These are phyloP conservation scores for Aspergillus carlsbadensis DNA, from an alignment of 495 filamentous ascomycete genomes.

Conservation along the genomic window DNA sequence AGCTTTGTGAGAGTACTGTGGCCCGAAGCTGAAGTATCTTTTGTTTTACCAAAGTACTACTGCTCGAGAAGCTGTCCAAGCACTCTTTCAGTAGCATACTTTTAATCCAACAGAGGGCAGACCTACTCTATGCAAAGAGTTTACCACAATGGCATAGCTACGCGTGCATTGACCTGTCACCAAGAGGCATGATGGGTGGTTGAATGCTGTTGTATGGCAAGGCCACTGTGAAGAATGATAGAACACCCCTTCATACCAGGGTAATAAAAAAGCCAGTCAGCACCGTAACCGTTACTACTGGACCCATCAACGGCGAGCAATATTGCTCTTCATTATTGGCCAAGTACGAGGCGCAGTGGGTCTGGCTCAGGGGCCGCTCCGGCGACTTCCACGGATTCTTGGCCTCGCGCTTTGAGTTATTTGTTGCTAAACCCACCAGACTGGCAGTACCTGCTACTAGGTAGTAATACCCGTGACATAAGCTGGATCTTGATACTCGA, in stretches of 20 bases:
- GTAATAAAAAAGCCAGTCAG: neutral
- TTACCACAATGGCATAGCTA: constrained; percentile 11
- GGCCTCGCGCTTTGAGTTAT: constrained; percentile 2
- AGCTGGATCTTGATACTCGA: neutral
- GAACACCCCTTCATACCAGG: constrained; percentile 20
- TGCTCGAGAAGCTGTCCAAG: too few species aligned
- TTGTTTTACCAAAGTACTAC: too few species aligned
- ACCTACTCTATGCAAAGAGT: too few species aligned
- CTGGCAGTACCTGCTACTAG: too few species aligned
- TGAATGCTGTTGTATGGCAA: constrained; percentile 10
- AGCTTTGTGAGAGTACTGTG: too few species aligned
- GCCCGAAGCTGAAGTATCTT: too few species aligned
- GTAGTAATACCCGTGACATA: too few species aligned
- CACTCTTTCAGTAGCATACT: too few species aligned
- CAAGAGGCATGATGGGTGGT: too few species aligned
- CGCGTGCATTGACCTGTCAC: constrained; percentile 14
- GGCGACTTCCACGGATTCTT: constrained; percentile 19
- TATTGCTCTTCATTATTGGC: constrained; percentile 1
- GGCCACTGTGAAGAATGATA: constrained; percentile 6
- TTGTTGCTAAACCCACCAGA: constrained; percentile 10
- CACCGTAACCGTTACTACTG: neutral
- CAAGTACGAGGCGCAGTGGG: neutral
- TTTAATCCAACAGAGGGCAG: too few species aligned
- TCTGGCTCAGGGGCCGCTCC: constrained; percentile 23
- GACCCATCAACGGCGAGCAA: neutral